Percentiles rank a stretch among this genome's conserved stretches.
phyloP scores from a whole-genome alignment of 2,329 filamentous ascomycete species.

The Onygenales sp. region DNA sequence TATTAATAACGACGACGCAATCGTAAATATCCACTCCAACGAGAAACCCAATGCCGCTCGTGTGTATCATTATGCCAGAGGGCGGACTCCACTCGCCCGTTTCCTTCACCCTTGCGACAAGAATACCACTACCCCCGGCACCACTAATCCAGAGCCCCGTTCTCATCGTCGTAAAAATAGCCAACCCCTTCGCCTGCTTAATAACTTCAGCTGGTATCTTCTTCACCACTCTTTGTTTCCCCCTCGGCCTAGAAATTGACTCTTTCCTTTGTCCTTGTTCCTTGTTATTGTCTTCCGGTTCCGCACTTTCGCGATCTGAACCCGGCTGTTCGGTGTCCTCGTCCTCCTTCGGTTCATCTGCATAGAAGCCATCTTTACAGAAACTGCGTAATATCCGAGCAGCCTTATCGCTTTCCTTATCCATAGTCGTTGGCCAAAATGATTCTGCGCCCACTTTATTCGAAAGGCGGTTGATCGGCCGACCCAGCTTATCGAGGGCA shows the following conservation, averaged over 20 bases:
- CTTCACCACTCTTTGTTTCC: conserved; percentile 58
- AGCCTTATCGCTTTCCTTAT: conserved; percentile 85
- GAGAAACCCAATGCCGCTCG: conserved; percentile 77
- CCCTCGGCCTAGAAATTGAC: conserved; percentile 44
- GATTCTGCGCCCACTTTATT: conserved; percentile 74
- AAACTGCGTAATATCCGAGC: conserved; percentile 83
- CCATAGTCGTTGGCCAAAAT: conserved; percentile 77
- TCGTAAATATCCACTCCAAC: conserved; percentile 93
- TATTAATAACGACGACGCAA: conserved; percentile 88
- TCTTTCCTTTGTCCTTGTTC: conserved; percentile 24
- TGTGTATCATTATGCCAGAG: conserved; percentile 83
- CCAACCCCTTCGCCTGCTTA: conserved; percentile 78
- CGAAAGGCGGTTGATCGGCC: conserved; percentile 69
- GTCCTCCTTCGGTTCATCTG: conserved; percentile 47
- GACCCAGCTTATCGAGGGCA: conserved; percentile 58
- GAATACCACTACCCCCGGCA: conserved; percentile 77
- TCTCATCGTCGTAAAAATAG: conserved; percentile 92
- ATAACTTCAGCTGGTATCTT: conserved; percentile 84
- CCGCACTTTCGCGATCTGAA: conserved; percentile 3
- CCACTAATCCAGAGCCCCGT: conserved; percentile 87
- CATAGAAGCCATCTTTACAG: conserved; percentile 69
- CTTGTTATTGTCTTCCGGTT: not conserved
- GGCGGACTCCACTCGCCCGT: conserved; percentile 89
- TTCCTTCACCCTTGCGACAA: conserved; percentile 66
- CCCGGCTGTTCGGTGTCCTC: conserved; percentile 23